Evolutionary conservation across 768 basidiomycete species (phyloP).

Genomic region (Podaxis sp.): DNA sequence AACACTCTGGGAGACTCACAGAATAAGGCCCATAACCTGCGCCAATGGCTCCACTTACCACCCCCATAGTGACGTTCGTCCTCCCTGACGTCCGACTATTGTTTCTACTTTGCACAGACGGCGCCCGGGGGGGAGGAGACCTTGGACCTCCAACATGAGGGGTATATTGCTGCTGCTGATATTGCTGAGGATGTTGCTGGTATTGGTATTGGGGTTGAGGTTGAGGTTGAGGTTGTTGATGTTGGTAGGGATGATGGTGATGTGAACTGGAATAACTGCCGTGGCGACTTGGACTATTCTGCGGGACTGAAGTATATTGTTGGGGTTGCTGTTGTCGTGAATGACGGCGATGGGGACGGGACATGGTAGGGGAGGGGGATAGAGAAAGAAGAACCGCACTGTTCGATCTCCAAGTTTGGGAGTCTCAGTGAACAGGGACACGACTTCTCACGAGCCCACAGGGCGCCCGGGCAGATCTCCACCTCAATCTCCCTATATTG

Average conservation of each 20-base stretch:
- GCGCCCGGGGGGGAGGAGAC: conserved; percentile 13
- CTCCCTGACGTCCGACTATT: conserved; percentile 35
- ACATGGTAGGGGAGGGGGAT: conserved; percentile 29
- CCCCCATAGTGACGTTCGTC: conserved; percentile 67
- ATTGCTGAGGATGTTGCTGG: conserved; percentile 5
- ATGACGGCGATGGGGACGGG: conserved; percentile 36
- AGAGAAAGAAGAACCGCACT: conserved; percentile 15
- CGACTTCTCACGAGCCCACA: conserved; percentile 27
- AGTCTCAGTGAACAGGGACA: conserved; percentile 17
- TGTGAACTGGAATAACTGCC: conserved; percentile 23
- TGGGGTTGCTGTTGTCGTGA: conserved; percentile 49
- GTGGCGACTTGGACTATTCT: conserved; percentile 41
- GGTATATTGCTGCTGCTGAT: conserved; percentile 13
- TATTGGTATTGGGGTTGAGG: conserved; percentile 1
- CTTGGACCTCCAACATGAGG: conserved; percentile 15
- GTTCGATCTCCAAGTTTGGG: conserved; percentile 20
- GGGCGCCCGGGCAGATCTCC: conserved; percentile 14
- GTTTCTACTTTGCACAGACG: conserved; percentile 4
- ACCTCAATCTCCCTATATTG: conserved; percentile 14
- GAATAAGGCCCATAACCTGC: conserved; percentile 85
- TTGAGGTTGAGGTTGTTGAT: conserved; percentile 27
- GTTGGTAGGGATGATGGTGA: conserved; percentile 25
- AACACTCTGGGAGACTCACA: conserved; percentile 40
- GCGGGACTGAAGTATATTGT: conserved; percentile 64
- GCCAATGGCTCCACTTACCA: conserved; percentile 80